Percentiles rank a stretch among this genome's conserved stretches.
These are phyloP conservation scores for Mucor piriformis DNA, from an alignment of 371 early-diverging fungal genomes.

Conservation along the genomic window DNA sequence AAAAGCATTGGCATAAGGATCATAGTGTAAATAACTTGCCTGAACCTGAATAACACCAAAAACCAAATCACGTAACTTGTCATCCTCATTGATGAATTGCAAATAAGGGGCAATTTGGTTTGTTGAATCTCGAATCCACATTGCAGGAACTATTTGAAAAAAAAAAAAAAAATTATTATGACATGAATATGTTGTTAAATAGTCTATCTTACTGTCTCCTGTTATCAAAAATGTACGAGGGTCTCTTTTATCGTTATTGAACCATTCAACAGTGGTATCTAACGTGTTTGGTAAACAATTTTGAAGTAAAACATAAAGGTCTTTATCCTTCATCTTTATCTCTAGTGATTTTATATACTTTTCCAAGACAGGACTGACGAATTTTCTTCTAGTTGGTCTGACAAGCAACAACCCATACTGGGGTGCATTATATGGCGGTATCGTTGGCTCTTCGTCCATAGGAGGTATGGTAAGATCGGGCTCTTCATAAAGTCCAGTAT, in stretches of 20 bases:
- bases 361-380: constrained; percentile 32
- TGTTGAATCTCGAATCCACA: constrained; percentile 65
- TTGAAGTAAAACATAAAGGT: constrained; percentile 46
- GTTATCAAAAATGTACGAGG: constrained; percentile 58
- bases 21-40: constrained; percentile 42
- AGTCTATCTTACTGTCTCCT: constrained; percentile 47
- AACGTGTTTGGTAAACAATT: constrained; percentile 62
- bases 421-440: constrained; percentile 25
- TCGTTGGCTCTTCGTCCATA: neutral
- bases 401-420: constrained; percentile 26
- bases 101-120: constrained; percentile 57
- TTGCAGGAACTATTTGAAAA: constrained; percentile 43
- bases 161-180: neutral
- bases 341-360: constrained; percentile 23
- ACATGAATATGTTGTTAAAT: neutral
- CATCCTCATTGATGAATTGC: constrained; percentile 29
- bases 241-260: constrained; percentile 16
- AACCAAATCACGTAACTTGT: constrained; percentile 25
- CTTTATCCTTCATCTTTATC: constrained; percentile 35
- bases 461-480: constrained; percentile 5
- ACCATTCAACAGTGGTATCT: constrained; percentile 57
- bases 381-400: constrained; percentile 33
- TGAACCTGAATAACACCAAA: constrained; percentile 46
- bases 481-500: neutral
- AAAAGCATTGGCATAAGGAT: constrained; percentile 61